Evolutionary conservation across 208 protist species (phyloP).

Genomic region (Spongospora subterranea): DNA sequence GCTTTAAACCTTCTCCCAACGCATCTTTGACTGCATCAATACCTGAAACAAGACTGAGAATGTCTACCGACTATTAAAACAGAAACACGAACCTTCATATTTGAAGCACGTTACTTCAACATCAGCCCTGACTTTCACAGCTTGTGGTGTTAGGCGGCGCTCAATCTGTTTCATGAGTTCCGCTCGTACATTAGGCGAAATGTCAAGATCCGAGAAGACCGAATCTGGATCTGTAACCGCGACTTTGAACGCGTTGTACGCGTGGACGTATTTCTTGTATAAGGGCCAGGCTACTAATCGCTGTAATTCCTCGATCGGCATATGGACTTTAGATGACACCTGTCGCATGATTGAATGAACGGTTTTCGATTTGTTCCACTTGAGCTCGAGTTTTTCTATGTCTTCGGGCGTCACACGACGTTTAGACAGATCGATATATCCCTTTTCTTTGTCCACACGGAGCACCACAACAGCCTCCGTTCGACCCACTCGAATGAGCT

Average conservation of each 20-base stretch:
- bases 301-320: conserved; percentile 80
- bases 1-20: conserved; percentile 84
- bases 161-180: conserved; percentile 79
- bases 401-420: conserved; percentile 92
- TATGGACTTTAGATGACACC: conserved; percentile 79
- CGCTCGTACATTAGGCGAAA: conserved; percentile 69
- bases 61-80: neutral
- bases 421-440: conserved; percentile 98
- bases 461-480: conserved; percentile 94
- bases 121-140: conserved; percentile 87
- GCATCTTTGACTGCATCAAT: conserved; percentile 95
- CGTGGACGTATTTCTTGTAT: conserved; percentile 80
- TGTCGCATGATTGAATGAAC: conserved; percentile 90
- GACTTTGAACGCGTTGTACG: conserved; percentile 86
- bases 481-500: conserved; percentile 95
- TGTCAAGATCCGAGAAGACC: conserved; percentile 73
- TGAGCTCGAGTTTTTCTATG: conserved; percentile 87
- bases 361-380: conserved; percentile 92
- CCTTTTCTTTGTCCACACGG: conserved; percentile 97
- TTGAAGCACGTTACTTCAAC: conserved; percentile 96
- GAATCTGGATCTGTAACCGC: conserved; percentile 70
- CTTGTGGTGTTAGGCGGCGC: conserved; percentile 81
- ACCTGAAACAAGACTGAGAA: neutral
- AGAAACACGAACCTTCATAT: conserved; percentile 84
- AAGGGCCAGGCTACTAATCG: conserved; percentile 82